Base-by-base conservation (phyloP, 495 filamentous ascomycete species). In the Talaromyces borbonicus region DNA sequence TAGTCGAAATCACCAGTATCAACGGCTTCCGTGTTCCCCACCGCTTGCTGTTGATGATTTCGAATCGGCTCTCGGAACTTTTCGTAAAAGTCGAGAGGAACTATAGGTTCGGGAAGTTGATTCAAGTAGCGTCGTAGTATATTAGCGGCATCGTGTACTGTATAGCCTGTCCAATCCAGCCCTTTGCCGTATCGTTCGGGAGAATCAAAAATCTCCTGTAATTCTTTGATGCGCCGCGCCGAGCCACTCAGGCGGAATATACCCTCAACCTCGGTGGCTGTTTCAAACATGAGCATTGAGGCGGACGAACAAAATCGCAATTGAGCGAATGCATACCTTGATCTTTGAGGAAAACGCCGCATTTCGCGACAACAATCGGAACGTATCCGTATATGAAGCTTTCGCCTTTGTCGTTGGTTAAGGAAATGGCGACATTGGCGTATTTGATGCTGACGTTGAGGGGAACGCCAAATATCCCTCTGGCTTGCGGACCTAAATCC, bases 371-470 rank as follows among this genome's bases (percentile, higher is more conserved):
- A 37, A 99, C 90, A 52, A 99, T 96, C 8, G 92, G 92, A 4
- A 99, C 90, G 60, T 99, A 99, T 53, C 92, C 92, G 63, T 99
- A 99, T 20, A 96, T 95, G 60, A 92, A 96, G 61, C 88, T 95
- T 56, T 90, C 78, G 12, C 90, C 92, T 45, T 88, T 77, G 41
- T 84, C 84, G 61, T 96, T 87, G 50, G 87, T 84, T 25, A 99
- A 78, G 42, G 90, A 96, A 54, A 99, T 99, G 42, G 92, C 92
- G 50, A 99, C 92, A 63, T 99, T 99, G 46, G 92, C 92, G 58
- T 99, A 99, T 24, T 86, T 84, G 62, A 99, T 99, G 69, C 90
- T 96, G 52, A 84, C 79, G 49, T 86, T 84, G 37, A 99, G 78
- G 1, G 92, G 87, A n/a, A 98, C 79, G 36, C 90, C 90, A 62